phyloP scores from a whole-genome alignment of 2,329 filamentous ascomycete genomes.

The Pezicula carpinea region DNA sequence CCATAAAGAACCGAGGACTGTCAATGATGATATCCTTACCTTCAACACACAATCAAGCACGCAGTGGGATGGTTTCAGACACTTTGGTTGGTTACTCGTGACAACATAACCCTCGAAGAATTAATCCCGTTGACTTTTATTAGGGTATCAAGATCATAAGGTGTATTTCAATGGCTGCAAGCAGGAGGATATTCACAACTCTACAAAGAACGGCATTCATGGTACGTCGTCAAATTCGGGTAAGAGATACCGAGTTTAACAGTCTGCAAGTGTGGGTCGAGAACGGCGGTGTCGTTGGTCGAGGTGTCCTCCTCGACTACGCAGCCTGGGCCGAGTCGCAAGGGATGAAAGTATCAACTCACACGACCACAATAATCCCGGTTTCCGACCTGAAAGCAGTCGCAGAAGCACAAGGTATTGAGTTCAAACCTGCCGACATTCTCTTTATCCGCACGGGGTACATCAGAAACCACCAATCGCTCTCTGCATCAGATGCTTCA shows the following conservation, averaged over 20 bases:
- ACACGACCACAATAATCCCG: conserved; percentile 33
- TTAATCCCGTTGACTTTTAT: not conserved
- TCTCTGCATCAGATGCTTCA: conserved; percentile 17
- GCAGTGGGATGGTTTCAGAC: conserved; percentile 42
- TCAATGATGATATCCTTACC: conserved; percentile 20
- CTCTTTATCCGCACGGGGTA: conserved; percentile 35
- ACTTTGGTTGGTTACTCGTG: conserved; percentile 24
- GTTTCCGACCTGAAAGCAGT: conserved; percentile 30
- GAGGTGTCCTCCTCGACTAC: conserved; percentile 50
- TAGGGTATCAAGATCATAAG: conserved; percentile 28
- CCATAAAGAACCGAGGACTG: conserved; percentile 17
- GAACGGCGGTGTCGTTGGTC: conserved; percentile 43
- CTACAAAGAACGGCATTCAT: conserved; percentile 20
- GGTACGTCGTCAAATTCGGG: conserved; percentile 10
- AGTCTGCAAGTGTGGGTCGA: conserved; percentile 31
- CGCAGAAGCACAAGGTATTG: conserved; percentile 28
- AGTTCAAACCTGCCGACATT: conserved; percentile 33
- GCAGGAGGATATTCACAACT: conserved; percentile 20
- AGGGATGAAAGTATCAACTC: conserved; percentile 50
- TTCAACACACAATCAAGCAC: conserved; percentile 41
- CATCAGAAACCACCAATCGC: conserved; percentile 26
- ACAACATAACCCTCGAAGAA: not conserved
- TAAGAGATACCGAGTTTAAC: conserved; percentile 23
- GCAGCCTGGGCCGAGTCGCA: conserved; percentile 51
- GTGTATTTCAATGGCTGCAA: conserved; percentile 30